These are phyloP conservation scores for Penicillium longicatenatum DNA, from an alignment of 495 filamentous ascomycete genomes.

Conservation along the genomic window DNA sequence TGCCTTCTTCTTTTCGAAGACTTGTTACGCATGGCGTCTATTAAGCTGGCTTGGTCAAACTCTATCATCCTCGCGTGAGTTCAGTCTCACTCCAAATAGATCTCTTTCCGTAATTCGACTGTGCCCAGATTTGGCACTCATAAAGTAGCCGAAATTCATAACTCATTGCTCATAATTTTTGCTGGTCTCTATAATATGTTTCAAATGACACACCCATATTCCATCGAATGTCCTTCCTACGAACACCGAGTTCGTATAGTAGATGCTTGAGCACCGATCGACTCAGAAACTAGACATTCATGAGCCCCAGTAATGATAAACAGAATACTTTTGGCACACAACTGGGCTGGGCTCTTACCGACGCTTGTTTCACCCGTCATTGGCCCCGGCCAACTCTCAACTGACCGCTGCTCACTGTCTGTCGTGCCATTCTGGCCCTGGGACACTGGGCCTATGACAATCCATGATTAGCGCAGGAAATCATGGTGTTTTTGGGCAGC, in stretches of 20 bases:
- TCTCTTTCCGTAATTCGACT: no score
- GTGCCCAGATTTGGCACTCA: no score
- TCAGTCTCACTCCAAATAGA: no score
- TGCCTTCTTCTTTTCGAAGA: no score
- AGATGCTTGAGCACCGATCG: not conserved
- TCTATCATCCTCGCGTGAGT: no score
- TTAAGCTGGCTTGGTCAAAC: no score
- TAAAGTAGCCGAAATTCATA: no score
- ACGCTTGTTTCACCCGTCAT: not conserved
- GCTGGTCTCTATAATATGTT: no score
- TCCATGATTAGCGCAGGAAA: not conserved
- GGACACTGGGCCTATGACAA: not conserved
- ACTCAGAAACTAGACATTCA: not conserved
- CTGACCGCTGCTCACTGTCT: not conserved
- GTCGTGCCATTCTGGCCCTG: not conserved
- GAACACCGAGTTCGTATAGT: conserved; percentile 2
- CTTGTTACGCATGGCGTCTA: no score
- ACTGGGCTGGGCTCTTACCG: not conserved
- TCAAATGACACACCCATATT: no score
- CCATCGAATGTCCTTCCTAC: no score
- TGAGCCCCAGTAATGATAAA: not conserved
- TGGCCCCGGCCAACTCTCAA: not conserved
- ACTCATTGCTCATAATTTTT: no score
- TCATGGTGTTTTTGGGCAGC: not conserved
- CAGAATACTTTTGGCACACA: not conserved